Percentiles rank a stretch among this genome's conserved stretches.
Evolutionary conservation across 768 basidiomycete species (phyloP).

Genomic region (Pisolithus microcarpus): DNA sequence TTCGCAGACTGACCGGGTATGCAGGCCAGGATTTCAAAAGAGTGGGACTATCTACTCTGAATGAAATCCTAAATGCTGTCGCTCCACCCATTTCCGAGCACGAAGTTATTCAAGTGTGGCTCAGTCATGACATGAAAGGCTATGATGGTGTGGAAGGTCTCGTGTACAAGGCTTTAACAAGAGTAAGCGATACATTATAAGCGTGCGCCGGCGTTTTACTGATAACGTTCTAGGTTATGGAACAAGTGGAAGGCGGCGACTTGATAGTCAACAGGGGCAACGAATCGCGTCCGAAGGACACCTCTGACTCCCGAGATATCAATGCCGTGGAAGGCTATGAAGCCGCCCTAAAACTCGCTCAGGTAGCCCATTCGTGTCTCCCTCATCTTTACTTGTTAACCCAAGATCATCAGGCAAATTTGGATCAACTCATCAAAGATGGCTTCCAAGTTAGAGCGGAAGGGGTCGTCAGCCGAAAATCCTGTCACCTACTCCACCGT

Average conservation of each 20-base stretch:
- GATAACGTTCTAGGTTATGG: constrained; percentile 59
- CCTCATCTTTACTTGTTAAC: constrained; percentile 1
- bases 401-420: constrained; percentile 49
- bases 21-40: constrained; percentile 85
- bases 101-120: constrained; percentile 93
- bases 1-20: constrained; percentile 3
- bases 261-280: constrained; percentile 80
- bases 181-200: constrained; percentile 42
- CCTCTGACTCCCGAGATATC: constrained; percentile 51
- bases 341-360: constrained; percentile 76
- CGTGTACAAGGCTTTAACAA: constrained; percentile 80
- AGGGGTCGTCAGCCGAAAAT: constrained; percentile 33
- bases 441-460: constrained; percentile 35
- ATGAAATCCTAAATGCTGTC: constrained; percentile 90
- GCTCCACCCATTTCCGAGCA: constrained; percentile 98
- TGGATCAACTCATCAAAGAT: constrained; percentile 67
- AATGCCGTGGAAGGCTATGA: constrained; percentile 82
- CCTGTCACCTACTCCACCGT: constrained; percentile 84
- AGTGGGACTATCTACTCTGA: constrained; percentile 81
- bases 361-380: constrained; percentile 39
- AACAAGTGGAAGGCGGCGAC: constrained; percentile 91
- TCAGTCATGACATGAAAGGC: constrained; percentile 94
- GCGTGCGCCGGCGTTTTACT: neutral
- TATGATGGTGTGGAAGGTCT: constrained; percentile 93
- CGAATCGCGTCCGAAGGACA: constrained; percentile 63